Evolutionary conservation across 2,329 filamentous ascomycete genomes (phyloP).

Genomic region (Chlorencoelia australis): DNA sequence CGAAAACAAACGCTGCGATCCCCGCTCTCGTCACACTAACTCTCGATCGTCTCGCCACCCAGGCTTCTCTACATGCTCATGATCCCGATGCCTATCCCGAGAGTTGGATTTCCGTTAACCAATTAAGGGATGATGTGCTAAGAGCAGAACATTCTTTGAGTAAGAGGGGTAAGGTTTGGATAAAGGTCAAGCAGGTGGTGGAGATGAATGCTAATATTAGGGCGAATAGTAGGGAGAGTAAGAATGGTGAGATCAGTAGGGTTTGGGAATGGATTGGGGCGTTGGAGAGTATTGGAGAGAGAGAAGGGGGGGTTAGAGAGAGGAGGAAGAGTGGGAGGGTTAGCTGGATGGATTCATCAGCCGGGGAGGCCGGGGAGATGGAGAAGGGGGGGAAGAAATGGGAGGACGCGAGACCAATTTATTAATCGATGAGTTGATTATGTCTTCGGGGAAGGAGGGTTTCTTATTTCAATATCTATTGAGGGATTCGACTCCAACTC

Average conservation of each 20-base stretch:
- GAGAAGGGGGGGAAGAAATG: slow-evolving; percentile 20
- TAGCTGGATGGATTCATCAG: slow-evolving; percentile 22
- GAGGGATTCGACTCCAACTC: too few relatives aligned
- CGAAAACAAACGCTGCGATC: slow-evolving; percentile 55
- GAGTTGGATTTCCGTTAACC: slow-evolving; percentile 74
- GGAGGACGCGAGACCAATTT: slow-evolving; percentile 26
- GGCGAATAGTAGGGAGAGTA: slow-evolving; percentile 57
- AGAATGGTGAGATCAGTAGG: slow-evolving; percentile 53
- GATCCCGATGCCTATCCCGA: slow-evolving; percentile 57
- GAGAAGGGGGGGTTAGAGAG: slow-evolving; percentile 28
- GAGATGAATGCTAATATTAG: slow-evolving; percentile 92
- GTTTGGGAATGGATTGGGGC: slow-evolving; percentile 65
- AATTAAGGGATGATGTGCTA: slow-evolving; percentile 84
- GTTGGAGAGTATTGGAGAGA: slow-evolving; percentile 28
- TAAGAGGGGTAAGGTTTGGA: slow-evolving; percentile 75
- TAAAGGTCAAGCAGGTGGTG: slow-evolving; percentile 70
- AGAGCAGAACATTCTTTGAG: slow-evolving; percentile 67
- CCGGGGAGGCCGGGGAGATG: slow-evolving; percentile 19
- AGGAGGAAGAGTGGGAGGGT: slow-evolving; percentile 41
- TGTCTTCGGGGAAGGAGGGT: too few relatives aligned
- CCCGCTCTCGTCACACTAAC: slow-evolving; percentile 78
- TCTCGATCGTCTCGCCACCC: slow-evolving; percentile 69
- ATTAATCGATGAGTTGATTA: too few relatives aligned
- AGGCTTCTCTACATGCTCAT: slow-evolving; percentile 68
- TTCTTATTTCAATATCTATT: too few relatives aligned